Evolutionary conservation across 2,329 filamentous ascomycete genomes (phyloP).

Genomic region (Pseudofabraea citricarpa): DNA sequence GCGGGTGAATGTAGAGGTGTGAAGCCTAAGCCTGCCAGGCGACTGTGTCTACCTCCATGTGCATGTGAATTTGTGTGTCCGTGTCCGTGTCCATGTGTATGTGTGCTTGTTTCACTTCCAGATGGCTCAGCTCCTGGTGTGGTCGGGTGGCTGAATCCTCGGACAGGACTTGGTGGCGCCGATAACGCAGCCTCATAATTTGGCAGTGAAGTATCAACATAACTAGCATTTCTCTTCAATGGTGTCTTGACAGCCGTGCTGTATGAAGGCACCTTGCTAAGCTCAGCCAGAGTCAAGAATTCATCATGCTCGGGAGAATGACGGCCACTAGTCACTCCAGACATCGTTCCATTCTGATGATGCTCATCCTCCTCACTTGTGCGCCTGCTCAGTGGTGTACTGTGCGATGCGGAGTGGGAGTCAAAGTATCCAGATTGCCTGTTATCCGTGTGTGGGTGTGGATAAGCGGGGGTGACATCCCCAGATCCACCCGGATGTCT

Average conservation of each 20-base stretch:
- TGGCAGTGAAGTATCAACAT: constrained; percentile 50
- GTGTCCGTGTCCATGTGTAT: constrained; percentile 11
- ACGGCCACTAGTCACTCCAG: constrained; percentile 37
- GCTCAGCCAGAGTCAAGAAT: constrained; percentile 53
- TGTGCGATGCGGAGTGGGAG: constrained; percentile 17
- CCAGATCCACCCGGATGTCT: constrained; percentile 24
- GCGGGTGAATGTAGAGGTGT: constrained; percentile 21
- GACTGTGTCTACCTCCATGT: constrained; percentile 12
- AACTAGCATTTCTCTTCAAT: constrained; percentile 44
- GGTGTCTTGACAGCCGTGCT: constrained; percentile 66
- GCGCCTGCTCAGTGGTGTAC: constrained; percentile 36
- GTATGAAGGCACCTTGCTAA: constrained; percentile 75
- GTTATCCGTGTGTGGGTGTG: constrained; percentile 11
- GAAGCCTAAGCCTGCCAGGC: constrained; percentile 19
- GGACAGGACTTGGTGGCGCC: constrained; percentile 35
- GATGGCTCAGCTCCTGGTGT: constrained; percentile 4
- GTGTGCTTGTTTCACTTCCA: background rate
- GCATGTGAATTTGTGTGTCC: no score
- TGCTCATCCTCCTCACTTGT: constrained; percentile 43
- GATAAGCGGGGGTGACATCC: constrained; percentile 26
- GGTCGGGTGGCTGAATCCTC: constrained; percentile 10
- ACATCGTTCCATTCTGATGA: constrained; percentile 27
- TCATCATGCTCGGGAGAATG: constrained; percentile 54
- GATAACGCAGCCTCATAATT: constrained; percentile 62
- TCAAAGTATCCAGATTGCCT: constrained; percentile 18